phyloP scores from a whole-genome alignment of 179 eudicot genomes.

The Beta lomatogona region DNA sequence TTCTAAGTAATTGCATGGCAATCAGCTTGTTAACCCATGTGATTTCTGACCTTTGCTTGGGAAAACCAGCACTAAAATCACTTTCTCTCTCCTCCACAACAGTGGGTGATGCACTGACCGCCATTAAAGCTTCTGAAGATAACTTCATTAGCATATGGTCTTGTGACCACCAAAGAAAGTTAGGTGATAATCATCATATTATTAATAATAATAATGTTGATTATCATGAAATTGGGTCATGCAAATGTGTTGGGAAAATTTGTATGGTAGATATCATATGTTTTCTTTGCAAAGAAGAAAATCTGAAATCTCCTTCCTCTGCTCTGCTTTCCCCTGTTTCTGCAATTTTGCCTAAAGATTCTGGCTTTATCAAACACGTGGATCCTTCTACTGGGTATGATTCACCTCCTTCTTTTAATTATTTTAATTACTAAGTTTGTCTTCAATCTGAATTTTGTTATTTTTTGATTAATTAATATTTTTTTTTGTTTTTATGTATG shows the following conservation, averaged over 20 bases:
- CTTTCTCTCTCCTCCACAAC: slow-evolving; percentile 31
- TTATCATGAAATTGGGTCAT: slow-evolving; percentile 7
- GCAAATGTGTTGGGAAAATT: slow-evolving; percentile 45
- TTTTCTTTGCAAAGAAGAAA: slow-evolving; percentile 38
- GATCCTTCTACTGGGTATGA: slow-evolving; percentile 44
- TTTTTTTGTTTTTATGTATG: background rate
- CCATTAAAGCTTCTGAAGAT: slow-evolving; percentile 38
- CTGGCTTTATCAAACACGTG: slow-evolving; percentile 39
- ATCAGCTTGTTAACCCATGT: slow-evolving; percentile 33
- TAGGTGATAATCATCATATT: background rate
- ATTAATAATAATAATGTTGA: background rate
- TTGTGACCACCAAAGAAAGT: slow-evolving; percentile 20
- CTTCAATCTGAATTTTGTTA: background rate
- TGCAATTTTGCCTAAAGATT: slow-evolving; percentile 27
- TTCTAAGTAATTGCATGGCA: slow-evolving; percentile 37
- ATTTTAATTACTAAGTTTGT: background rate
- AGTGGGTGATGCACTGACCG: slow-evolving; percentile 40
- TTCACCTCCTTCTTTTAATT: background rate
- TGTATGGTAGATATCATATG: slow-evolving; percentile 48
- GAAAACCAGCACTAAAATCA: slow-evolving; percentile 45
- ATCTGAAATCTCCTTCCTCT: slow-evolving; percentile 35
- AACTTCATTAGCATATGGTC: slow-evolving; percentile 44
- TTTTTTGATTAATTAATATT: background rate
- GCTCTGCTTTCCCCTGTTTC: slow-evolving; percentile 48
- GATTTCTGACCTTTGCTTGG: slow-evolving; percentile 45